Base-by-base conservation (phyloP, 2,329 filamentous ascomycete genomes). In the Byssochlamys sp. region DNA sequence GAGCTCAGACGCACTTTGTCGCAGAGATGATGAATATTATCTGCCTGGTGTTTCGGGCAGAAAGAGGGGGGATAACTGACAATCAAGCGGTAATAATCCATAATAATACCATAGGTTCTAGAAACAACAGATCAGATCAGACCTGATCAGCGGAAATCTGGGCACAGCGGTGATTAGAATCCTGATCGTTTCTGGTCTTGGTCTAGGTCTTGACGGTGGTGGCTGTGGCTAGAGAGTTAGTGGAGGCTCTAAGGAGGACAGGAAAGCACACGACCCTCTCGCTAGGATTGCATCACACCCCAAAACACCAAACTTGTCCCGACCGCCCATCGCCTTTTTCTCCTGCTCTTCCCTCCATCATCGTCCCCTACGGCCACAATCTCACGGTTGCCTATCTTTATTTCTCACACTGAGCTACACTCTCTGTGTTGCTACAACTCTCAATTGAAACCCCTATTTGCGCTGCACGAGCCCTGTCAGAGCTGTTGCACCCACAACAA, bases 401-500 rank as follows among this genome's bases (percentile, higher is more conserved):
- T 49, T 58, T 45, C 39, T 48, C 55, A 58, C 49, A 31, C 11
- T 33, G 24, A 27, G 25, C 57, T 52, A 35, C 48, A 31, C 45
- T 19, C 52, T 24, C 19, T 1, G n/a, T 45, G 39, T 55, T 57
- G 11, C 52, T 29, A 24, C 25, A n/a, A 33, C 53, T 51, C 55
- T 57, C 55, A 56, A 52, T 53, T 57, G 55, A 52, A 54, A 29
- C 55, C 52, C 35, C 60, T 55, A 53, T 57, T 60, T 59, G 48
- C 49, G 56, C 49, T 55, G 28, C 56, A 55, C 55, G 48, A 60
- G 61, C 61, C 28, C 53, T 53, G 31, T 12, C 28, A 57, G 56
- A 60, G 57, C 59, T 64, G 56, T 57, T 56, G 57, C 62, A 62
- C 63, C 60, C 63, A 65, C 63, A 61, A 58, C n/a, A 25, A 35